A percentile compares a stretch with the other conserved stretches of the same genome.
Conservation (phyloP, 768 basidiomycete genomes). For the Boletus subcaerulescens region DNA sequence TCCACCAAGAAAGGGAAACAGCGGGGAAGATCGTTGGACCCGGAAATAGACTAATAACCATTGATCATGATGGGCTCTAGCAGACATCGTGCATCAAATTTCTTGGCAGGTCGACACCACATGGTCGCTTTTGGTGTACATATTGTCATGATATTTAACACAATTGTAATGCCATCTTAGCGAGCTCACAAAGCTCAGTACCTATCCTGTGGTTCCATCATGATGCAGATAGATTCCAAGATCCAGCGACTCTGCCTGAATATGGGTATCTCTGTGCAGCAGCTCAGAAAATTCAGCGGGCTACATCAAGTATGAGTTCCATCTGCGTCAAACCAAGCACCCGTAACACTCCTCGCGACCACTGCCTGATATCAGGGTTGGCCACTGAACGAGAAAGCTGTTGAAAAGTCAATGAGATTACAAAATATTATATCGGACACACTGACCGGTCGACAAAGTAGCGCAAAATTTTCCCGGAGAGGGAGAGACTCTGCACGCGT, state of each 20-base stretch:
- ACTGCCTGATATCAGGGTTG: constrained; percentile 44
- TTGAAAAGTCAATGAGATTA: not conserved
- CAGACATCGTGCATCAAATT: not conserved
- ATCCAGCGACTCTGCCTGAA: too few species aligned
- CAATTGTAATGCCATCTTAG: too few species aligned
- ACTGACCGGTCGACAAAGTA: constrained; percentile 78
- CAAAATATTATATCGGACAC: constrained; percentile 51
- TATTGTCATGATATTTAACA: not conserved
- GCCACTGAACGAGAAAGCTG: constrained; percentile 94
- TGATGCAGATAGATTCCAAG: too few species aligned
- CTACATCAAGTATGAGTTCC: not conserved
- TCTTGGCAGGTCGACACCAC: not conserved
- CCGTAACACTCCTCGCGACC: constrained; percentile 52
- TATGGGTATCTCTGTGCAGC: not conserved
- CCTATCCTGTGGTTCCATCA: too few species aligned
- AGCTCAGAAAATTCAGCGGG: not conserved
- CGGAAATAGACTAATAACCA: constrained; percentile 40
- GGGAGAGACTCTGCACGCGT: constrained; percentile 73
- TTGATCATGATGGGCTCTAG: not conserved
- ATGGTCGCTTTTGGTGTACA: not conserved
- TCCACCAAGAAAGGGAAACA: constrained; percentile 55
- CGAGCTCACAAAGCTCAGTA: not conserved
- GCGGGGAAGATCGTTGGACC: constrained; percentile 78
- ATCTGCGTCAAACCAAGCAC: constrained; percentile 55
- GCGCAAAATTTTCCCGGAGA: constrained; percentile 79